These are phyloP conservation scores for Hypericum androsaemum DNA, from an alignment of 345 rosid genomes.

Conservation along the genomic window DNA sequence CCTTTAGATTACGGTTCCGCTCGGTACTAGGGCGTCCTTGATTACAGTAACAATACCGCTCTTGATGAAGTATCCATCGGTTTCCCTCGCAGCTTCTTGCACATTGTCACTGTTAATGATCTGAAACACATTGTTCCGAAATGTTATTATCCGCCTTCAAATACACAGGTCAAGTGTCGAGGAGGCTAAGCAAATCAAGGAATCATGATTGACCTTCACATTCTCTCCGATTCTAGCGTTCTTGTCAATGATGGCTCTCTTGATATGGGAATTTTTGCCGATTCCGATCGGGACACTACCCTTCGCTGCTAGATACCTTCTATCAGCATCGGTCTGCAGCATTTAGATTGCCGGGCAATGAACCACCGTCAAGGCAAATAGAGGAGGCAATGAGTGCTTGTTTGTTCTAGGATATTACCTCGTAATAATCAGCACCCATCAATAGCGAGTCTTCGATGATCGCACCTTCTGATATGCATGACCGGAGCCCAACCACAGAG, in stretches of 20 bases:
- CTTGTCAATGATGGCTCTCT: slow-evolving; percentile 92
- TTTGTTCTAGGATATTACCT: slow-evolving; percentile 29
- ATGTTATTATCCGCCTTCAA: too few species aligned
- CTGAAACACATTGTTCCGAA: slow-evolving; percentile 22
- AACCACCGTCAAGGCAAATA: slow-evolving; percentile 5
- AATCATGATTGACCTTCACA: slow-evolving; percentile 65
- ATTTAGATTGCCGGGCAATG: not conserved
- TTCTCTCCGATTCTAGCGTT: slow-evolving; percentile 84
- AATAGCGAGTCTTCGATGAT: slow-evolving; percentile 79
- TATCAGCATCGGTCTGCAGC: slow-evolving; percentile 75
- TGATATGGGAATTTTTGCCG: slow-evolving; percentile 74
- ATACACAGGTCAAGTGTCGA: too few species aligned
- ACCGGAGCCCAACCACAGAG: slow-evolving; percentile 88
- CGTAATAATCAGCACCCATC: slow-evolving; percentile 98
- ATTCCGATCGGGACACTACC: slow-evolving; percentile 89
- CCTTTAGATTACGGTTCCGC: slow-evolving; percentile 62
- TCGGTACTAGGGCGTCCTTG: slow-evolving; percentile 90
- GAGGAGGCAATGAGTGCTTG: not conserved
- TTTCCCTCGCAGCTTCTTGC: slow-evolving; percentile 93
- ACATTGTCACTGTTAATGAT: slow-evolving; percentile 71
- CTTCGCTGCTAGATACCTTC: slow-evolving; percentile 73
- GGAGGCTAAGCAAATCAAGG: too few species aligned
- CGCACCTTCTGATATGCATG: slow-evolving; percentile 95
- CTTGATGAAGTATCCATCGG: slow-evolving; percentile 94
- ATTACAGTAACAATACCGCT: slow-evolving; percentile 91